Evolutionary conservation across 768 basidiomycete species (phyloP), one percentile per base, ranked within the genome.

Genomic region (Russula griseocarnosa): DNA sequence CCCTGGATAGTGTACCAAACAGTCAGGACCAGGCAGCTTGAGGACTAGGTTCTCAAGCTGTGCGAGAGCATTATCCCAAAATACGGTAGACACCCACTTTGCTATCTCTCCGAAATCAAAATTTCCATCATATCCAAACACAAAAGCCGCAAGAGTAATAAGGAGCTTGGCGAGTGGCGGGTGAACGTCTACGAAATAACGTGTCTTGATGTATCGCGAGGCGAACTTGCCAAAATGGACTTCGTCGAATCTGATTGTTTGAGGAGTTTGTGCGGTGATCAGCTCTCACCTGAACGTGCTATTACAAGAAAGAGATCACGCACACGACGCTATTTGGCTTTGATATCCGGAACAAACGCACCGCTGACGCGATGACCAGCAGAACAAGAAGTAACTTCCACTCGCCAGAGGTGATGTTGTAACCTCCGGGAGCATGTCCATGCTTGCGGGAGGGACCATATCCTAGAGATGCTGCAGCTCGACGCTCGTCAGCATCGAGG

Each of bases 201-300:
- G 83, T 44, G 89, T 87, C 79, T 92, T 92, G 81, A 98, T 91
- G 73, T 98, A 98, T 72, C 90, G 91, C 53, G 84, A 81, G 7
- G 96, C 94, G 72, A 98, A 98, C 74, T 97, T 97, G 65, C 96
- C 96, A 74, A 98, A 98, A 74, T 98, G 96, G 0, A 98, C 96
- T 74, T 98, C 96, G 73, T 98, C 96, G 74, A 98, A 98, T 49
- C 95, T 97, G 70, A 30, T 62, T n/a, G 28, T 63, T 26, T 26
- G 44, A 20, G 22, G 14, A 13, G 20, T 53, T 22, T 1, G 24
- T 38, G 24, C 14, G 20, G 24, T 20, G 24, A 8, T 47, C 30
- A 62, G 22, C 56, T 49, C 32, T 44, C 34, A 38, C 34, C 24
- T 30, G 18, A 55, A 54, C 30, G 38, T 51, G 20, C 14, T 18